Evolutionary conservation across 371 early-diverging fungal species (phyloP).

Genomic region (Cokeromyces recurvatus): DNA sequence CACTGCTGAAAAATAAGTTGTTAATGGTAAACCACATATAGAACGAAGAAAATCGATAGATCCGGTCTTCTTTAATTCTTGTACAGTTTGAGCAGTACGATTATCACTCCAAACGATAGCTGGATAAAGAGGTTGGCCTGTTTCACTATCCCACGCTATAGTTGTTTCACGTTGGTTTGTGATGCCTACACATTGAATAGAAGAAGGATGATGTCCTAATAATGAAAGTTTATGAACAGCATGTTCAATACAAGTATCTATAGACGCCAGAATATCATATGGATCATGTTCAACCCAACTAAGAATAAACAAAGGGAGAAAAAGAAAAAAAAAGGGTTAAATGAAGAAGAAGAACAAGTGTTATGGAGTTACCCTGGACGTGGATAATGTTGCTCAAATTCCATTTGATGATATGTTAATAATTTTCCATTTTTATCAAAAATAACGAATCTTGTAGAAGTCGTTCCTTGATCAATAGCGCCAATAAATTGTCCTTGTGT

Average conservation of each 20-base stretch:
- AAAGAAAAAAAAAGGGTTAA: background rate
- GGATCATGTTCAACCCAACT: constrained; percentile 95
- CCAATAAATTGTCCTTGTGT: constrained; percentile 60
- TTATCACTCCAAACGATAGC: constrained; percentile 96
- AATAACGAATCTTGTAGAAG: constrained; percentile 86
- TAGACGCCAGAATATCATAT: constrained; percentile 68
- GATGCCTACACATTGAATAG: constrained; percentile 81
- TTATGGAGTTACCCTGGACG: constrained; percentile 62
- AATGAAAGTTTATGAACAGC: constrained; percentile 60
- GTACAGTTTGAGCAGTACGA: constrained; percentile 77
- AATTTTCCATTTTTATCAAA: constrained; percentile 75
- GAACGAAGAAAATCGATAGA: constrained; percentile 38
- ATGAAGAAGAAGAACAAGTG: background rate
- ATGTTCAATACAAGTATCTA: constrained; percentile 67
- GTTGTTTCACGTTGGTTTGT: constrained; percentile 97
- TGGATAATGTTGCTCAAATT: constrained; percentile 72
- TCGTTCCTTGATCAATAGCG: constrained; percentile 94
- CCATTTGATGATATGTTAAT: constrained; percentile 73
- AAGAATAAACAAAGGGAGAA: background rate
- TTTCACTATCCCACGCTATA: constrained; percentile 82
- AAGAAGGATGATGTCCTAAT: constrained; percentile 51
- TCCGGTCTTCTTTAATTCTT: constrained; percentile 40
- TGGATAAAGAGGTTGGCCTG: constrained; percentile 80
- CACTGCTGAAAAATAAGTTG: constrained; percentile 92
- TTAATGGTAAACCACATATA: constrained; percentile 85